Evolutionary conservation across 1,284 basidiomycete genomes (phyloP), one percentile per base, ranked within the genome.

Genomic region (Gymnopus androsaceus): DNA sequence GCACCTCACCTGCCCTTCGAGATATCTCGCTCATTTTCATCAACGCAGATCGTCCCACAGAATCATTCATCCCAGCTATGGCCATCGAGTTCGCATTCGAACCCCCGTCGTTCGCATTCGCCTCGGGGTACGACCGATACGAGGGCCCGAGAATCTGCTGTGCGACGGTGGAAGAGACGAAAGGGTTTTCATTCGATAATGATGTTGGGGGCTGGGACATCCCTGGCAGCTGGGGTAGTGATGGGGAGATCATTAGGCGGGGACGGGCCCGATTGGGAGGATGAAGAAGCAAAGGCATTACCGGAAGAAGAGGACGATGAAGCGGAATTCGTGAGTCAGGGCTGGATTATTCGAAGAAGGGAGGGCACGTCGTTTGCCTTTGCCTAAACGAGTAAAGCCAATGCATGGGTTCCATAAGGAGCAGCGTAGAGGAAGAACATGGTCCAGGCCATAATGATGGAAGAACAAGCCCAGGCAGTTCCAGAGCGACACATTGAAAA

Each of bases 1-100:
- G 3, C 75, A 73, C 38, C 69, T 72, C 52, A 66, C 71, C 64
- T 21, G 83, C 85, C 30, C 85, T 77, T 47, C 84, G 73, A 25
- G 85, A 85, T 59, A 88, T 80, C 67, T 90, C 87, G 69, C 84
- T 90, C 83, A 92, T 87, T 67, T 89, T 87, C 61, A 82, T 77
- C 60, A 90, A 55, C n/a, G 57, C 57, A 17, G 57, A 30, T 25
- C 54, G 28, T n/a, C 57, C 57, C 28, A 51, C 50, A 6, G 42
- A 30, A 15, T 58, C 57, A 28, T 51, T 51, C 21, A 33, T 37
- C 19, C 33, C 61, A 5, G 23, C 33, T 23, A 36, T 15, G 28
- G n/a, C 25, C 15, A 19, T 31, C 19, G 44, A 11, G n/a, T 19
- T 31, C 11, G 21, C 1, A 25, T 41, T 41, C 30, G 44, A 45